Conservation (phyloP, 371 early-diverging fungal genomes). For the Actinomortierella ambigua region DNA sequence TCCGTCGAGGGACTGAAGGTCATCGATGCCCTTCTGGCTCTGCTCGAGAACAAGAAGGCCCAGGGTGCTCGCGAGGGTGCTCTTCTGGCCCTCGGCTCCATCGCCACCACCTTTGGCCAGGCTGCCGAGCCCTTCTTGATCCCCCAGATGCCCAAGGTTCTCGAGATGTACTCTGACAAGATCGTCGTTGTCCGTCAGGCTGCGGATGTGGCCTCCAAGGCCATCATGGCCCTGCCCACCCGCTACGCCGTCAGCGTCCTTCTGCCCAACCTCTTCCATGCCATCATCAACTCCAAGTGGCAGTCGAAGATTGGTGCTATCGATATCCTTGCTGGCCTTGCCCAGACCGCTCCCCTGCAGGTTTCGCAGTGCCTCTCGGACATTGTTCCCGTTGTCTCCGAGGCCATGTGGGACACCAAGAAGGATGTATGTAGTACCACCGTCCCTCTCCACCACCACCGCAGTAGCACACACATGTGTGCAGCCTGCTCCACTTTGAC, state of each 20-base stretch:
- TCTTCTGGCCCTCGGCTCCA: slow-evolving; percentile 53
- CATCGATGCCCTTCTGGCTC: slow-evolving; percentile 40
- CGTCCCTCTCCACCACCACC: neutral
- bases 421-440: slow-evolving; percentile 60
- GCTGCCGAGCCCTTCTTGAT: slow-evolving; percentile 62
- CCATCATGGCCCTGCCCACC: slow-evolving; percentile 50
- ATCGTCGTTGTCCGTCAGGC: slow-evolving; percentile 56
- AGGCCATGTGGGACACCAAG: slow-evolving; percentile 83
- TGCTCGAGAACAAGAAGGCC: slow-evolving; percentile 57
- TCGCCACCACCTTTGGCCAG: slow-evolving; percentile 51
- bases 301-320: slow-evolving; percentile 63
- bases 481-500: too few relatives aligned
- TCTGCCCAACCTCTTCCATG: slow-evolving; percentile 60
- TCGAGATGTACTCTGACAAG: slow-evolving; percentile 63
- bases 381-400: slow-evolving; percentile 75
- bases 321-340: slow-evolving; percentile 51
- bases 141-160: slow-evolving; percentile 53
- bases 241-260: slow-evolving; percentile 51
- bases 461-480: too few relatives aligned
- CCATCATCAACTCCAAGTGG: slow-evolving; percentile 66
- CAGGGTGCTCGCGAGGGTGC: slow-evolving; percentile 62
- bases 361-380: slow-evolving; percentile 70
- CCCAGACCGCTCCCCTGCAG: slow-evolving; percentile 49
- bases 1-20: slow-evolving; percentile 23
- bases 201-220: slow-evolving; percentile 53